Evolutionary conservation across 192 early-diverging fungal genomes (phyloP), one percentile per base, ranked within the genome.

Genomic region (Rhizophlyctis rosea): DNA sequence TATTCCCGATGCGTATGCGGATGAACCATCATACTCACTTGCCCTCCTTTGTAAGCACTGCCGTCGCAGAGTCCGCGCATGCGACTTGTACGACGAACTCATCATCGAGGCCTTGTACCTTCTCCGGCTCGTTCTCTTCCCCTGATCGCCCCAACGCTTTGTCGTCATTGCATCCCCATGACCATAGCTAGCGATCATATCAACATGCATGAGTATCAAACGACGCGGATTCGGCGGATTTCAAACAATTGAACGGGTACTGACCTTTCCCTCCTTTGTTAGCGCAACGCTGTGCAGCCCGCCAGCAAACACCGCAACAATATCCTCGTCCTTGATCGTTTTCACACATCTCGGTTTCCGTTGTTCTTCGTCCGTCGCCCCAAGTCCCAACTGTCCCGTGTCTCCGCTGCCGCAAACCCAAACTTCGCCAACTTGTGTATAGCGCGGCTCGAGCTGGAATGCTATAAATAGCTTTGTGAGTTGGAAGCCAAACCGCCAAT

Each of bases 111-210:
- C 86, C 91, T 30, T 85, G 82, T 21, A 60, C 59, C 3, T 72
- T 74, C 31, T 59, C 73, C 5, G 93, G 89, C n/a, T 70, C 76
- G 32, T 79, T 86, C 39, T 94, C 91, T 34, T 76, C 80, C 29
- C 85, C 87, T 33, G 18, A 27, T 25, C 80, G 68, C 75, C 87
- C 94, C n/a, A 98, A 79, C 14, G 90, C 90, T 52, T 77, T 73
- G 62, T 98, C 88, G 76, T 98, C 95, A 71, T 96, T 96, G 77
- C 94, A 95, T 0, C 95, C 95, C 95, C 95, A 98, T 48, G 88
- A 88, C 75, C 85, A 98, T 52, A 98, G 66, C 83, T 83, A n/a
- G 69, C 16, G 55, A 34, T 16, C 18, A 61, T 33, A 31, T 59
- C 29, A 29, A 11, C 3, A 25, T n/a, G 56, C 24, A 9, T 27